Evolutionary conservation across 768 basidiomycete genomes (phyloP).

Genomic region (Coprinellus aureogranulatus): DNA sequence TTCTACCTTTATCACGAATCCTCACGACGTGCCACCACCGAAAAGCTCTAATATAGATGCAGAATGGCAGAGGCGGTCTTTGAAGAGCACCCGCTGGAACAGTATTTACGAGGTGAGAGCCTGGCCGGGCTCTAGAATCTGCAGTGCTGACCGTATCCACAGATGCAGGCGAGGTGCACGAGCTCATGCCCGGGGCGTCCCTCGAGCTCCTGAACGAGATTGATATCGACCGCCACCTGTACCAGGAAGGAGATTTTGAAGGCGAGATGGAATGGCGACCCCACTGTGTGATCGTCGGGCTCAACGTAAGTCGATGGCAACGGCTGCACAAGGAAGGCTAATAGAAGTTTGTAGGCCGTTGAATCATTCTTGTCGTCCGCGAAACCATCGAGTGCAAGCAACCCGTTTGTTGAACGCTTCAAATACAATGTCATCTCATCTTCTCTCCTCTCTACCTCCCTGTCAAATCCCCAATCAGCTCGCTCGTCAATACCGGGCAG

Average conservation of each 20-base stretch:
- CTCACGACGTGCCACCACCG: neutral
- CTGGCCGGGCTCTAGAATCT: neutral
- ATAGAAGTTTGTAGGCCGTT: conserved; percentile 29
- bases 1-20: conserved; percentile 3
- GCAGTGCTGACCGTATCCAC: conserved; percentile 2
- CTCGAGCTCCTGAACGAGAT: conserved; percentile 38
- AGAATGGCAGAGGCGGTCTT: conserved; percentile 76
- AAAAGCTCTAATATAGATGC: conserved; percentile 12
- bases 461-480: conserved; percentile 31
- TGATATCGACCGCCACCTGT: conserved; percentile 28
- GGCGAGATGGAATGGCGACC: conserved; percentile 37
- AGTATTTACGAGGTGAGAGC: conserved; percentile 67
- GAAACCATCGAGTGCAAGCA: conserved; percentile 33
- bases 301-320: conserved; percentile 36
- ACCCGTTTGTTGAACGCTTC: conserved; percentile 71
- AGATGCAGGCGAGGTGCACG: conserved; percentile 58
- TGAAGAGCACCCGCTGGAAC: conserved; percentile 72
- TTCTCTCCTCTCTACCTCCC: conserved; percentile 61
- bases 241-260: conserved; percentile 14
- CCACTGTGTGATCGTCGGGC: conserved; percentile 28
- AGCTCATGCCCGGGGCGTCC: conserved; percentile 57
- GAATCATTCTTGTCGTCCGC: conserved; percentile 35
- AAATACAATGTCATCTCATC: conserved; percentile 84
- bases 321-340: neutral
- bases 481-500: conserved; percentile 47